A percentile compares a stretch with the other conserved stretches of the same genome.
These are phyloP conservation scores for Silene coronaria DNA, from an alignment of 179 eudicot species.

Conservation along the genomic window DNA sequence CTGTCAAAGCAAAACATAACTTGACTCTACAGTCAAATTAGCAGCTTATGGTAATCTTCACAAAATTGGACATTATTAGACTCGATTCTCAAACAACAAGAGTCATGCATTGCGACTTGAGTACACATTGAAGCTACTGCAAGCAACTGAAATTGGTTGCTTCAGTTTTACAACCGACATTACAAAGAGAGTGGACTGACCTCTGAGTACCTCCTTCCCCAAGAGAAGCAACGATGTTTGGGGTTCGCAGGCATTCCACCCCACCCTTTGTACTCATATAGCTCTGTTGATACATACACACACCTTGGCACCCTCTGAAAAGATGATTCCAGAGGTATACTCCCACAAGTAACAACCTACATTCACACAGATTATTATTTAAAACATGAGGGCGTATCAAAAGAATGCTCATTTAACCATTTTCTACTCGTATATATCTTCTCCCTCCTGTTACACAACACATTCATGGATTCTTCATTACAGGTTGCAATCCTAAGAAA, in stretches of 20 bases:
- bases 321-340: slow-evolving; percentile 89
- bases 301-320: slow-evolving; percentile 81
- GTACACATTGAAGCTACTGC: too few species aligned
- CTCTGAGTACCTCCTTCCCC: slow-evolving; percentile 90
- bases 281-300: slow-evolving; percentile 76
- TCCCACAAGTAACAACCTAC: slow-evolving; percentile 95
- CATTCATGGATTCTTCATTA: background rate
- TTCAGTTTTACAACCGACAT: background rate
- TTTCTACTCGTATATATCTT: too few species aligned
- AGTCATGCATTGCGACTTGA: too few species aligned
- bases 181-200: slow-evolving; percentile 33
- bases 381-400: background rate
- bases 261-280: slow-evolving; percentile 78
- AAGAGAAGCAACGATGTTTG: slow-evolving; percentile 69
- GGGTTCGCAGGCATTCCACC: slow-evolving; percentile 66
- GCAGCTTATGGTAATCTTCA: too few species aligned
- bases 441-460: too few species aligned
- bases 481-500: background rate
- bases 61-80: too few species aligned
- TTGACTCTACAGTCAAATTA: too few species aligned
- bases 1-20: too few species aligned
- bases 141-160: too few species aligned
- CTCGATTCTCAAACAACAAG: too few species aligned
- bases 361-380: slow-evolving; percentile 12
- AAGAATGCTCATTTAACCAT: background rate